Conservation (phyloP, 495 filamentous ascomycete species). For the Delitschia confertaspora region DNA sequence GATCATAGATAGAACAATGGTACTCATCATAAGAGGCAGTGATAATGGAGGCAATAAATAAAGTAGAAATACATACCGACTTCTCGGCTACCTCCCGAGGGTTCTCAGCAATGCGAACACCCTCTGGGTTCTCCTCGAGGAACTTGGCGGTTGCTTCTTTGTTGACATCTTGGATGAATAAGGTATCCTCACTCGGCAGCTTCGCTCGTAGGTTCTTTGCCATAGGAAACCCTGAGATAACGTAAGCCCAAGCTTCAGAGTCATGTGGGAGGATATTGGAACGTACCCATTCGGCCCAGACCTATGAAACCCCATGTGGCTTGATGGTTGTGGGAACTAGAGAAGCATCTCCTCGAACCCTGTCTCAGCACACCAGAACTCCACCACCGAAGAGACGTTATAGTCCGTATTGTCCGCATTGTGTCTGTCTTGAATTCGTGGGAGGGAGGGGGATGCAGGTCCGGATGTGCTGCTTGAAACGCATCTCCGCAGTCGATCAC, state of each 20-base stretch:
- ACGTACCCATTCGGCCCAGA: slow-evolving; percentile 38
- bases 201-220: slow-evolving; percentile 43
- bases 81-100: slow-evolving; percentile 40
- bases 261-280: background rate
- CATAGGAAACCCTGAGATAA: slow-evolving; percentile 42
- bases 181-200: slow-evolving; percentile 33
- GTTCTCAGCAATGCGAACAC: slow-evolving; percentile 31
- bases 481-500: slow-evolving; percentile 5
- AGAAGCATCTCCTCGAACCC: slow-evolving; percentile 20
- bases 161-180: slow-evolving; percentile 43
- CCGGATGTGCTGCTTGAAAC: slow-evolving; percentile 5
- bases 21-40: slow-evolving; percentile 29
- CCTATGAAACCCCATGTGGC: slow-evolving; percentile 39
- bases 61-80: slow-evolving; percentile 33
- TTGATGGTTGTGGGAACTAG: slow-evolving; percentile 20
- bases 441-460: slow-evolving; percentile 3
- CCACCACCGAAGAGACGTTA: slow-evolving; percentile 19
- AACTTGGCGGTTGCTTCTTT: slow-evolving; percentile 34
- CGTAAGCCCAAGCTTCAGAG: slow-evolving; percentile 5
- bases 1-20: slow-evolving; percentile 37
- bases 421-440: background rate
- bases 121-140: slow-evolving; percentile 30
- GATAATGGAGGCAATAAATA: background rate
- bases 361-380: slow-evolving; percentile 3
- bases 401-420: slow-evolving; percentile 16